Conservation (phyloP, 495 filamentous ascomycete species). For the Pseudoneurospora amorphoporcata region DNA sequence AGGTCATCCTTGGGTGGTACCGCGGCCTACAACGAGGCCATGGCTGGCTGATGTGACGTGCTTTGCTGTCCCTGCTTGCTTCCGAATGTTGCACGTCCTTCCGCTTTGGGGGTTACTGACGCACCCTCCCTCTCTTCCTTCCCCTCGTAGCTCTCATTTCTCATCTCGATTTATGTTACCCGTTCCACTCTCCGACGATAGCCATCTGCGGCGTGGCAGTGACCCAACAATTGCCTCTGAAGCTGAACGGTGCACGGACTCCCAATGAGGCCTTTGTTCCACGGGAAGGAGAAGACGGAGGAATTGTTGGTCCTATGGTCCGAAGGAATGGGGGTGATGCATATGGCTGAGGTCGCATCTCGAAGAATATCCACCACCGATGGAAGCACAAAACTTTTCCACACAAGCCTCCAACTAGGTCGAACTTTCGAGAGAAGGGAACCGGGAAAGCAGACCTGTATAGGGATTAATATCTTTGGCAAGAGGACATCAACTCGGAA, state of each 20-base stretch:
- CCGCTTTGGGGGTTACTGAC: slow-evolving; percentile 4
- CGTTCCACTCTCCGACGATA: slow-evolving; percentile 8
- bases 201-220: slow-evolving; percentile 16
- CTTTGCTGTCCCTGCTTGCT: slow-evolving; percentile 10
- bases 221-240: slow-evolving; percentile 5
- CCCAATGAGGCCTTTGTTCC: not conserved
- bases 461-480: slow-evolving; percentile 13
- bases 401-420: not conserved
- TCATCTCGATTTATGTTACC: slow-evolving; percentile 11
- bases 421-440: not conserved
- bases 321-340: not conserved
- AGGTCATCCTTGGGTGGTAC: not conserved
- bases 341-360: not conserved
- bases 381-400: not conserved
- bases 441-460: not conserved
- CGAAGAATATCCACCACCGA: not conserved
- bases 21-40: not conserved
- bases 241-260: slow-evolving; percentile 4
- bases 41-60: slow-evolving; percentile 9
- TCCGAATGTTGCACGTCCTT: not conserved
- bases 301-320: not conserved
- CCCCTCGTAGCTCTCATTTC: slow-evolving; percentile 3
- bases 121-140: slow-evolving; percentile 2
- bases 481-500: slow-evolving; percentile 10
- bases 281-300: not conserved